phyloP scores from a whole-genome alignment of 139 green algal species.

The Zygnema cylindricum region DNA sequence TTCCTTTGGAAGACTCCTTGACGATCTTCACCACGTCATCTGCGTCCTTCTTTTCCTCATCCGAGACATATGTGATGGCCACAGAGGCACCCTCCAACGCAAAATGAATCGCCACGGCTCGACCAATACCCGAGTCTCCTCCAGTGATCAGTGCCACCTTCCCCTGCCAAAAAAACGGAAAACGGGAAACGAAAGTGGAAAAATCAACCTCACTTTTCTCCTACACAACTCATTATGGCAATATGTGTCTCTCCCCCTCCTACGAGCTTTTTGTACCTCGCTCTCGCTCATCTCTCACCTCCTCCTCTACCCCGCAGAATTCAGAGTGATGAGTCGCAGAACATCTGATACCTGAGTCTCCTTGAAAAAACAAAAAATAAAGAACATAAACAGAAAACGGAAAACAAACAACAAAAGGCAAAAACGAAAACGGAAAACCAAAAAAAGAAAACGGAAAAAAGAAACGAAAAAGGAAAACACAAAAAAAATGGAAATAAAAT shows the following conservation, averaged over 20 bases:
- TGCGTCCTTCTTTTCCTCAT: constrained; percentile 54
- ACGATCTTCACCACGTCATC: constrained; percentile 47
- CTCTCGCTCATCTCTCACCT: too few relatives aligned
- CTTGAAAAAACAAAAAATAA: background rate
- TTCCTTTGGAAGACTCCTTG: background rate
- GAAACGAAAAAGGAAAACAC: background rate
- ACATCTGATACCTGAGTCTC: background rate
- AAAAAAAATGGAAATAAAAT: background rate
- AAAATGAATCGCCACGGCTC: constrained; percentile 38
- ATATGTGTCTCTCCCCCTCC: too few relatives aligned
- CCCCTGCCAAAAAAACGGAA: constrained; percentile 17
- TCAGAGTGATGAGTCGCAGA: background rate
- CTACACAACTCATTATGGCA: background rate
- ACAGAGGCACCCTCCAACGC: constrained; percentile 50
- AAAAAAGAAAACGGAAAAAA: background rate
- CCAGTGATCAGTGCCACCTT: constrained; percentile 59
- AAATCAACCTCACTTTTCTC: background rate
- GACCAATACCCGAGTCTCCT: constrained; percentile 52
- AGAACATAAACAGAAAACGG: background rate
- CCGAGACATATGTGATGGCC: constrained; percentile 56
- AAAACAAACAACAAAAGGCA: background rate
- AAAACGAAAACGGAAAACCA: background rate
- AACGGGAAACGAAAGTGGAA: background rate
- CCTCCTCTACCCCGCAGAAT: too few relatives aligned
- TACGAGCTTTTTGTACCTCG: too few relatives aligned